Conservation (phyloP, 139 green algal species). For the Chlamydomonas sp. region DNA sequence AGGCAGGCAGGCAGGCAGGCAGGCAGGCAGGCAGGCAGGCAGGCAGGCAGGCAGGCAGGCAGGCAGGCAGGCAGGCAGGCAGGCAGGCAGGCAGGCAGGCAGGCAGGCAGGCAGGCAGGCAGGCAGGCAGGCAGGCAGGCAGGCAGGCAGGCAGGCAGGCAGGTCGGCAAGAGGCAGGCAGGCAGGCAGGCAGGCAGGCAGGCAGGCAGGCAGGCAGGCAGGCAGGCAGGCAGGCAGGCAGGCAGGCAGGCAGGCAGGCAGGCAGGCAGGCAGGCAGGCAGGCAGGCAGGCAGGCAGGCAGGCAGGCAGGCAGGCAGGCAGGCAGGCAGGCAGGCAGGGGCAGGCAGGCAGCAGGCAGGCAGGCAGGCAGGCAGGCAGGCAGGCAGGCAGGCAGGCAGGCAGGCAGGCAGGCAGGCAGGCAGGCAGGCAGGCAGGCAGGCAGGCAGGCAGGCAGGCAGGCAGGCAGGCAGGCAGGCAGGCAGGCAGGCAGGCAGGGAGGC, state of each 20-base stretch:
- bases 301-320: conserved; percentile 13
- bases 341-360: too few species aligned
- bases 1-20: too few species aligned
- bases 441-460: conserved; percentile 13
- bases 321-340: too few species aligned
- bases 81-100: too few species aligned
- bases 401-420: conserved; percentile 13
- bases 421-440: conserved; percentile 13
- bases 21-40: too few species aligned
- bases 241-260: conserved; percentile 3
- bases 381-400: conserved; percentile 9
- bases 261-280: conserved; percentile 4
- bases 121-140: too few species aligned
- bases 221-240: conserved; percentile 7
- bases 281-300: conserved; percentile 3
- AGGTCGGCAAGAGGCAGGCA: conserved; percentile 1
- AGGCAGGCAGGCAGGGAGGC: conserved; percentile 10
- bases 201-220: conserved; percentile 13
- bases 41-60: too few species aligned
- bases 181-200: conserved; percentile 12
- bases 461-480: conserved; percentile 13
- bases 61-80: too few species aligned
- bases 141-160: too few species aligned
- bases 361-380: conserved; percentile 10
- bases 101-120: too few species aligned